A percentile compares a stretch with the other conserved stretches of the same genome.
phyloP scores from a whole-genome alignment of 805 yeast species.

The Priceomyces melissophilus region DNA sequence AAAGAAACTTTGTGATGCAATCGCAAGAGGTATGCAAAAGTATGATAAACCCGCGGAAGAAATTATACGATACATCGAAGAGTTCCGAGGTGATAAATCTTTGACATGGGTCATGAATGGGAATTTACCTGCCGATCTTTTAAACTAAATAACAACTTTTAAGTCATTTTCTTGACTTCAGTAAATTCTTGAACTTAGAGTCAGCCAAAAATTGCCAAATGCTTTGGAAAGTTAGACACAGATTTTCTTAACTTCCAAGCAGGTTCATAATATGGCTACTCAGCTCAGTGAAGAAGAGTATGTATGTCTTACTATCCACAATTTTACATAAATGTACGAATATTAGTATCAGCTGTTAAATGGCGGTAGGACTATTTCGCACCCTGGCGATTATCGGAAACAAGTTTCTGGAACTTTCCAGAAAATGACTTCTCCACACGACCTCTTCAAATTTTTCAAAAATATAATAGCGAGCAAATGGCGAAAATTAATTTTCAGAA shows the following conservation, averaged over 20 bases:
- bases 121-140: conserved; percentile 35
- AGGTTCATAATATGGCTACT: too few species aligned
- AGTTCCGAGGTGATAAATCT: conserved; percentile 39
- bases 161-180: too few species aligned
- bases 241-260: too few species aligned
- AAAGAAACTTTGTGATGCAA: conserved; percentile 42
- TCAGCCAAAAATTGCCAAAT: too few species aligned
- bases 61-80: conserved; percentile 38
- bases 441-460: conserved; percentile 5
- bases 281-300: too few species aligned
- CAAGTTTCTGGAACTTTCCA: conserved; percentile 4
- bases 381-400: not conserved
- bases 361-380: too few species aligned
- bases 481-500: not conserved
- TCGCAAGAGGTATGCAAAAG: conserved; percentile 38
- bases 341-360: too few species aligned
- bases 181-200: too few species aligned
- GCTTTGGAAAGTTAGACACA: too few species aligned
- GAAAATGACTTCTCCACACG: not conserved
- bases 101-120: conserved; percentile 49
- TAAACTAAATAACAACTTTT: conserved; percentile 2
- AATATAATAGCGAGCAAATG: conserved; percentile 1
- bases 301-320: too few species aligned
- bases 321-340: too few species aligned
- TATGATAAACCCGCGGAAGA: conserved; percentile 39